Base-by-base conservation (phyloP, 768 basidiomycete genomes). In the Chiua virens region DNA sequence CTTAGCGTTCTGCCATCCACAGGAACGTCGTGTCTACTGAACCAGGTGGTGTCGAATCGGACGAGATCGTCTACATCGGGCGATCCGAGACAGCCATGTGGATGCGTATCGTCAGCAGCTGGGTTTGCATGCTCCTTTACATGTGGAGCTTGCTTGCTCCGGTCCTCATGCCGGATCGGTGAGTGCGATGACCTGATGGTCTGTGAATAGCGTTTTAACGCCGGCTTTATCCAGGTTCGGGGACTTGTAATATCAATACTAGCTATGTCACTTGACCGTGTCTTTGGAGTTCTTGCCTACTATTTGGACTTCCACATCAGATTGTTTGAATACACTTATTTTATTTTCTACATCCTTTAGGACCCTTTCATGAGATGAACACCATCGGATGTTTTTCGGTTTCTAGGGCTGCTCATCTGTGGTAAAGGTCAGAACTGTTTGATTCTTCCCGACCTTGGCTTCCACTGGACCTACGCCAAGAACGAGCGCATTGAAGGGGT, bases 81-180 rank as follows among this genome's bases (percentile, higher is more conserved):
- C 85, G 94, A 34, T 95, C 92, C 5, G 91, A 94, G 66, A 87
- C 89, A 9, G 94, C 97, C 4, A 98, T 99, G 96, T 99, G 97
- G 97, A 98, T 98, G 92, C 78, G 97, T 5, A 82, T 98, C 28
- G 89, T 98, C 41, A 94, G 92, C 27, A 90, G 90, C 56, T 99
- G 96, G 96, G 79, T 96, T 22, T 98, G 92, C 68, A 86, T 92
- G 71, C 49, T 86, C 37, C 70, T 93, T 53, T 96, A 92, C 63
- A 81, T 80, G 27, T 94, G 92, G 92, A 93, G 88, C 59, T 71
- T 96, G 28, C 60, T 96, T 45, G 95, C 92, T 8, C 95, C 95
- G 0, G 86, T 91, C 36, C 45, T 96, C n/a, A 73, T 95, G 78
- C 94, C 95, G 17, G 95, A 96, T 60, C 77, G 93, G 85, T 92